Base-by-base conservation (phyloP, 768 basidiomycete genomes). In the Pleurotus sapidus region DNA sequence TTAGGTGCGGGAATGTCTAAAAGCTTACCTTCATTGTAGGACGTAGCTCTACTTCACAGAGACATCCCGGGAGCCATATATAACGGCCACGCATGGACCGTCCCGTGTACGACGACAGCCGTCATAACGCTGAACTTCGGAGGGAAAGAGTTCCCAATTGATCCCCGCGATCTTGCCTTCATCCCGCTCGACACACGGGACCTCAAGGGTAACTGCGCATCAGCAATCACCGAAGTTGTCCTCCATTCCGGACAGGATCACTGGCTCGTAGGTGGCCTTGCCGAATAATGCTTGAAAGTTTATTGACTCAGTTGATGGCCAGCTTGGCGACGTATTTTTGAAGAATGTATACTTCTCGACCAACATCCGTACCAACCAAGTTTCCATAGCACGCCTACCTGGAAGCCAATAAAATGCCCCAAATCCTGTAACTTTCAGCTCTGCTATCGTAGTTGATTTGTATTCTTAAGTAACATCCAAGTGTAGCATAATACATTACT, bases 81-180 rank as follows among this genome's bases (percentile, higher is more conserved):
- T 25, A 77, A 82, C 62, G 72, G 72, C 5, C 77, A 64, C 71
- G 76, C 62, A 70, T 89, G 78, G 77, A 84, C 77, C 8, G 73
- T 92, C 53, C 88, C 90, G 1, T 91, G 89, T 71, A 84, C 77
- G 23, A 81, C 80, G 12, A 77, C 69, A 49, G 72, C 81, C 11
- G 72, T 70, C 42, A 66, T 89, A 39, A 76, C 84, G 1, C 70
- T 92, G 50, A 77, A 74, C 5, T 83, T 91, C 55, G 83, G 84
- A n/a, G 80, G 82, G 4, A 61, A 70, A 20, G 59, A 72, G 18
- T 91, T 91, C 63, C 57, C 74, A n/a, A 85, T 89, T 59, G 74
- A 83, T 53, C 72, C 86, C 7, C 69, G 74, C 48, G 87, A 90
- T 66, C 66, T 89, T 20, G 71, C 80, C 5, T 80, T 86, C 59